Percentiles rank a stretch among this genome's conserved stretches.
These are phyloP conservation scores for Babesia gibsoni DNA, from an alignment of 169 alveolate genomes.

Conservation along the genomic window DNA sequence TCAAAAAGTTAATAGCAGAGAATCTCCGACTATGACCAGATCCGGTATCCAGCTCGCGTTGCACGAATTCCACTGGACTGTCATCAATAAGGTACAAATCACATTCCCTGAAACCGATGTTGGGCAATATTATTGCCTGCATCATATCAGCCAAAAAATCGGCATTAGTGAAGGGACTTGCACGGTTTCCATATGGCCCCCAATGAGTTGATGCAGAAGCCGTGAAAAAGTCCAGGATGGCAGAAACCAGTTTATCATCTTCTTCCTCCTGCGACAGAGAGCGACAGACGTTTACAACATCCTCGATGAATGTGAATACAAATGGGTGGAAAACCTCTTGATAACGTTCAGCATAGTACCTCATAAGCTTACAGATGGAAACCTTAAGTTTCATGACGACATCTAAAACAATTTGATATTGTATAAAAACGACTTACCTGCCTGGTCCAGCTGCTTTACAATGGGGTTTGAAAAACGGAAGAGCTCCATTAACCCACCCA, in stretches of 20 bases:
- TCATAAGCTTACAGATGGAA: slow-evolving; percentile 43
- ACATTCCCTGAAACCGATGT: slow-evolving; percentile 61
- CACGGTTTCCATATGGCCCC: slow-evolving; percentile 36
- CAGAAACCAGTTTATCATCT: slow-evolving; percentile 49
- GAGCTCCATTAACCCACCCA: slow-evolving; percentile 51
- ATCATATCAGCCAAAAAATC: slow-evolving; percentile 54
- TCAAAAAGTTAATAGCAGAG: slow-evolving; percentile 51
- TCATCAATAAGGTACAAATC: slow-evolving; percentile 56
- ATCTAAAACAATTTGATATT: background rate
- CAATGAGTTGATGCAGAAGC: slow-evolving; percentile 57
- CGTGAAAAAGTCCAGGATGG: slow-evolving; percentile 54
- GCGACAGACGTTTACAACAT: slow-evolving; percentile 38
- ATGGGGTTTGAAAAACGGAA: slow-evolving; percentile 40
- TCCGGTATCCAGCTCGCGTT: slow-evolving; percentile 58
- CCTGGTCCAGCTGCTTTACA: slow-evolving; percentile 13
- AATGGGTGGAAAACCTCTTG: slow-evolving; percentile 61
- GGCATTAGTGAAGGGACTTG: slow-evolving; percentile 48
- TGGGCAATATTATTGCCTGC: slow-evolving; percentile 50
- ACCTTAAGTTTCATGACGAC: slow-evolving; percentile 27
- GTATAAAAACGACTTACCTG: background rate
- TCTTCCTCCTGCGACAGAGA: slow-evolving; percentile 23
- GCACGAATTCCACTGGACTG: slow-evolving; percentile 57
- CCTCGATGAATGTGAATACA: slow-evolving; percentile 58
- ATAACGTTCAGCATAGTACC: slow-evolving; percentile 63
- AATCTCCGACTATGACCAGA: slow-evolving; percentile 50